Conservation (phyloP, 305 asterid genomes). For the Fraxinus xanthoxyloides region DNA sequence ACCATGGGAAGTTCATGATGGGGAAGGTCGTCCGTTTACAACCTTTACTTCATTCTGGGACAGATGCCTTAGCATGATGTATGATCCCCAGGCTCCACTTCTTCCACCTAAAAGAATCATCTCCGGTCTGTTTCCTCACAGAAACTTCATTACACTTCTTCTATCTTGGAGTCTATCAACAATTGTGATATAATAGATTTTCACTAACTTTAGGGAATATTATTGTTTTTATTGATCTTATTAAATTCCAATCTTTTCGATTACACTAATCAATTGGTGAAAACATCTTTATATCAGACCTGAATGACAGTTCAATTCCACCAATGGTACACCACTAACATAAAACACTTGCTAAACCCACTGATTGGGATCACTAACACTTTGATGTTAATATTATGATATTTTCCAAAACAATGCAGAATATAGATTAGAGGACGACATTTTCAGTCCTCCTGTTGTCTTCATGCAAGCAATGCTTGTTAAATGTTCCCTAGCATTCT, state of each 20-base stretch:
- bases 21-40: conserved; percentile 65
- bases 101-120: conserved; percentile 83
- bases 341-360: not conserved
- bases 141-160: not conserved
- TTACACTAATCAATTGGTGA: not conserved
- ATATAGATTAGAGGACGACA: not conserved
- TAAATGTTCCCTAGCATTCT: not conserved
- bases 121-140: conserved; percentile 50
- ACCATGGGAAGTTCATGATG: conserved; percentile 88
- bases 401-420: not conserved
- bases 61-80: conserved; percentile 78
- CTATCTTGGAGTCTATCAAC: not conserved
- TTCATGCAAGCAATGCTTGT: not conserved
- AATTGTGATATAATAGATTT: not conserved
- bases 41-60: conserved; percentile 86
- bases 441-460: not conserved
- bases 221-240: not conserved
- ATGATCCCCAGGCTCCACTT: conserved; percentile 82
- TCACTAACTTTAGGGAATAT: not conserved
- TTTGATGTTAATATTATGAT: not conserved
- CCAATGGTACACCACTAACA: not conserved
- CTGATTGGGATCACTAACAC: not conserved
- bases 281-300: not conserved
- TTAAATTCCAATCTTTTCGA: not conserved
- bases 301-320: not conserved